Evolutionary conservation across 2,329 filamentous ascomycete species (phyloP), one percentile per base, ranked within the genome.

Genomic region (Tolypocladium nubicola): DNA sequence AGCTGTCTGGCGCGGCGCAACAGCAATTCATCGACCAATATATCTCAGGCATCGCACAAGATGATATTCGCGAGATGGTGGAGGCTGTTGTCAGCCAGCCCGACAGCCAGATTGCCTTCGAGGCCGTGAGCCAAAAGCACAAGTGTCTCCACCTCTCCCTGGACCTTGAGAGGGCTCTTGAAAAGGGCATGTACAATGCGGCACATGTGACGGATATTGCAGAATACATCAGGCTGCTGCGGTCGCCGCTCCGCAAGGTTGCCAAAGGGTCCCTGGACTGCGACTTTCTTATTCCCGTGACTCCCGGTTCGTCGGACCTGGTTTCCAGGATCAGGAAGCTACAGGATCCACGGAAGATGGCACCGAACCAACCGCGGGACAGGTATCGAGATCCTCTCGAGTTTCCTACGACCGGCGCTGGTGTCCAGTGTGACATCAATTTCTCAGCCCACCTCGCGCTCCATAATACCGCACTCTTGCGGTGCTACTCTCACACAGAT

Each of bases 341-440:
- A 14, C 69, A 73, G 4, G 75, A 82, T 58, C 81, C 82, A 54
- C 71, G 78, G n/a, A 75, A 71, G 47, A 70, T 81, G 63, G 63
- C 73, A 2, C 74, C 76, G 9, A 78, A 80, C 65, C 78, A 80
- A 60, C 75, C 79, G 6, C 76, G 75, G 58, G 78, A 84, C 62
- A 76, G 74, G 37, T 82, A 81, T 66, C 75, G 73, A 58, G 80
- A 86, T 64, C 76, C 76, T 30, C 80, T 95, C 2, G 90, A 94
- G 68, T 93, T 93, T 58, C 88, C 89, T 7, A 89, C 89, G 66
- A 76, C 77, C 10, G 86, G 86, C 4, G 82, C 87, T 35, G 90
- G 90, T n/a, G 88, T 93, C 16, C 89, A 92, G 68, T 94, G 89
- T 68, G 90, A 96, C 67, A 90, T 97, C 76, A 96, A 96, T 70